phyloP scores from a whole-genome alignment of 768 basidiomycete species.

The Collybiopsis luxurians region DNA sequence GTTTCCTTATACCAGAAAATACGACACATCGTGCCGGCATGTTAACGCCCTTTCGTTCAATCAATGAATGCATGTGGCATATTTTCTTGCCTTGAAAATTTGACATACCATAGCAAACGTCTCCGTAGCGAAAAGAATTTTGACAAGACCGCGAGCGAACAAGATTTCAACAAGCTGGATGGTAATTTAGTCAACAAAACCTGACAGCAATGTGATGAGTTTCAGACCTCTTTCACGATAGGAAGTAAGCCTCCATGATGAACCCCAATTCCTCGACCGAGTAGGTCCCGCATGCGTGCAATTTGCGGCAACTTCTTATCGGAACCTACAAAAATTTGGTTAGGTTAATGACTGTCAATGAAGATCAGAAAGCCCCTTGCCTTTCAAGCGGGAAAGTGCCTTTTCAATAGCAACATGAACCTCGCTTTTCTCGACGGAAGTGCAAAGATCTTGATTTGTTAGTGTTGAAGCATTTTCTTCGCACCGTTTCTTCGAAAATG shows the following conservation, averaged over 20 bases:
- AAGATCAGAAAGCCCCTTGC: slow-evolving; percentile 35
- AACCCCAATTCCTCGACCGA: slow-evolving; percentile 92
- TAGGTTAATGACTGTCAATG: slow-evolving; percentile 7
- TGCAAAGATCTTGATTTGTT: slow-evolving; percentile 84
- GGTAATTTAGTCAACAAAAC: slow-evolving; percentile 10
- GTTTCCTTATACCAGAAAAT: slow-evolving; percentile 92
- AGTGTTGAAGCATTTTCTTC: slow-evolving; percentile 94
- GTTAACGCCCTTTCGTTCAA: slow-evolving; percentile 79
- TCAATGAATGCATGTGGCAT: neutral
- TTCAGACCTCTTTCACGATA: slow-evolving; percentile 88
- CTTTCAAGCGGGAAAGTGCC: slow-evolving; percentile 87
- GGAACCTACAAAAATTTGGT: slow-evolving; percentile 51
- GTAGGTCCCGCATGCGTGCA: slow-evolving; percentile 80
- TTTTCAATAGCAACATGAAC: slow-evolving; percentile 94
- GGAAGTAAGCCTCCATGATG: slow-evolving; percentile 97
- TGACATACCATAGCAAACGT: slow-evolving; percentile 95
- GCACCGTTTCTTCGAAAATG: slow-evolving; percentile 94
- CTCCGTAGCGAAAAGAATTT: slow-evolving; percentile 96
- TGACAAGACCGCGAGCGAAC: slow-evolving; percentile 93
- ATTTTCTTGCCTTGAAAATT: neutral
- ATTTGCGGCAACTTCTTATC: slow-evolving; percentile 95
- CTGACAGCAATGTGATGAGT: neutral
- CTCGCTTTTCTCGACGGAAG: slow-evolving; percentile 92
- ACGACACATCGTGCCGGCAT: slow-evolving; percentile 99
- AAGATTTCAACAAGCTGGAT: slow-evolving; percentile 89